These are phyloP conservation scores for Penicillium egyptiacum DNA, from an alignment of 495 filamentous ascomycete species.

Conservation along the genomic window DNA sequence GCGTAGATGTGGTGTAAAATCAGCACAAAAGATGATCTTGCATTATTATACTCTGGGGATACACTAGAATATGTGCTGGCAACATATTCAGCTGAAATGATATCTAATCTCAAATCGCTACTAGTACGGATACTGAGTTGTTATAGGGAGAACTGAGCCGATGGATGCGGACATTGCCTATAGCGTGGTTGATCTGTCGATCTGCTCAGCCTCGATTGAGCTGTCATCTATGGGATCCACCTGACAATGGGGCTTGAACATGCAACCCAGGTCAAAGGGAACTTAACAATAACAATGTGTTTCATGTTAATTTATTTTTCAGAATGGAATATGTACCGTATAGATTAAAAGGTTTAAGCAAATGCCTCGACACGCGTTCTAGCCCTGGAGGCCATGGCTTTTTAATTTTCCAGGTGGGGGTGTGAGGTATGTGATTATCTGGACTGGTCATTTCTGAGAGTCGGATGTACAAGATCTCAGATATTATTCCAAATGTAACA, in stretches of 20 bases:
- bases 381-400: background rate
- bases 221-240: slow-evolving; percentile 6
- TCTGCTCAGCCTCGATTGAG: slow-evolving; percentile 3
- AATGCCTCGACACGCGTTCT: background rate
- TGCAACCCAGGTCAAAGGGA: slow-evolving; percentile 2
- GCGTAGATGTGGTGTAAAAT: background rate
- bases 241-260: slow-evolving; percentile 11
- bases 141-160: background rate
- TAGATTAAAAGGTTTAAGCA: background rate
- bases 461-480: background rate
- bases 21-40: background rate
- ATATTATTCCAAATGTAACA: background rate
- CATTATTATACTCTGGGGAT: background rate
- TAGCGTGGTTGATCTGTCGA: slow-evolving; percentile 8
- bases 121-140: background rate
- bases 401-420: slow-evolving; percentile 6
- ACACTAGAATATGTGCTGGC: slow-evolving; percentile 4
- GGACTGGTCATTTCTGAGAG: slow-evolving; percentile 4
- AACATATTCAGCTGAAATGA: background rate
- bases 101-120: background rate
- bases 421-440: slow-evolving; percentile 25
- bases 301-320: background rate
- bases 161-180: background rate
- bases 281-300: background rate
- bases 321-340: background rate